phyloP scores from a whole-genome alignment of 495 filamentous ascomycete species.

The Trichoderma erinaceum region DNA sequence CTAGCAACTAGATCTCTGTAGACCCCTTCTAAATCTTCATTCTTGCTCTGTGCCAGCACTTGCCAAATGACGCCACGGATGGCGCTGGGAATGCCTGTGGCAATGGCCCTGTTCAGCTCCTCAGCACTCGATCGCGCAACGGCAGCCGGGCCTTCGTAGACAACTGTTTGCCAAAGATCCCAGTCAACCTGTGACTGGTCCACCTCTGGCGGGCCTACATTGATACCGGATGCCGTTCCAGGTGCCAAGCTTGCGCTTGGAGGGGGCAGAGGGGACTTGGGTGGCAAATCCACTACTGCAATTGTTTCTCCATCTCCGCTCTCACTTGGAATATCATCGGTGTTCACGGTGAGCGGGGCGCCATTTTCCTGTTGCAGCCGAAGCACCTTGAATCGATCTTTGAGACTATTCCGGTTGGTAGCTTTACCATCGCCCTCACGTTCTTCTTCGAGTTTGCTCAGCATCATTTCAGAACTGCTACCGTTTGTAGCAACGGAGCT shows the following conservation, averaged over 20 bases:
- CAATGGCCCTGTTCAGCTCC: conserved; percentile 84
- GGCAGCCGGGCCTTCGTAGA: conserved; percentile 84
- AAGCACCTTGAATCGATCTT: conserved; percentile 80
- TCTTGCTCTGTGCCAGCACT: conserved; percentile 88
- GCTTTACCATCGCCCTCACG: conserved; percentile 46
- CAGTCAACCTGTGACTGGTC: conserved; percentile 75
- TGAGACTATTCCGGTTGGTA: conserved; percentile 60
- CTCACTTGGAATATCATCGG: conserved; percentile 43
- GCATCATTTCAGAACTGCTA: conserved; percentile 67
- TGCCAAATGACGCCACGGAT: conserved; percentile 98
- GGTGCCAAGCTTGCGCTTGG: conserved; percentile 60
- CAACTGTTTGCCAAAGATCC: conserved; percentile 95
- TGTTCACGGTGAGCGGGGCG: conserved; percentile 43
- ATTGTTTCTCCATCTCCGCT: conserved; percentile 21
- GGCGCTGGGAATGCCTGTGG: conserved; percentile 86
- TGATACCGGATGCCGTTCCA: conserved; percentile 73
- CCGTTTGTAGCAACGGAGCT: conserved; percentile 67
- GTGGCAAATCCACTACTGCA: conserved; percentile 17
- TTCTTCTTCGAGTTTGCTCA: conserved; percentile 63
- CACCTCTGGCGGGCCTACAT: conserved; percentile 60
- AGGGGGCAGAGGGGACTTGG: conserved; percentile 43
- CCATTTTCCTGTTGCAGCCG: conserved; percentile 73
- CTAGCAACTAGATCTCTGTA: conserved; percentile 77
- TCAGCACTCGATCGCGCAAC: conserved; percentile 78
- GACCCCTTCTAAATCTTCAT: conserved; percentile 77